Conservation (phyloP, 352 stramenopile genomes). For the Pythium scleroteichum region DNA sequence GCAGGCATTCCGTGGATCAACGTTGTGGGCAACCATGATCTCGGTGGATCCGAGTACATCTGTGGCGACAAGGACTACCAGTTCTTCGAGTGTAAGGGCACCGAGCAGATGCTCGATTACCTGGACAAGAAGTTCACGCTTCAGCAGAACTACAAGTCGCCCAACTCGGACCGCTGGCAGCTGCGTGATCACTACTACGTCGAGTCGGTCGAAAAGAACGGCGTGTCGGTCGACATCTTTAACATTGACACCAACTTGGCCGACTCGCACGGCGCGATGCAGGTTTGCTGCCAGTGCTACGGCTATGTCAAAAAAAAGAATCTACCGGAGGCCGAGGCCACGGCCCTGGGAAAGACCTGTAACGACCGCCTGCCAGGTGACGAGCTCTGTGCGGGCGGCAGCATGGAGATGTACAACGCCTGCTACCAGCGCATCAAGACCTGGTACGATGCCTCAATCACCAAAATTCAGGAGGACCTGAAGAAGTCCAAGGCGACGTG, state of each 20-base stretch:
- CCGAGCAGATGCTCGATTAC: constrained; percentile 77
- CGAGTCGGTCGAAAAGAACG: constrained; percentile 72
- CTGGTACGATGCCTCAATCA: constrained; percentile 79
- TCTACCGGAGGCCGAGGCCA: constrained; percentile 44
- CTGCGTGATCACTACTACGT: constrained; percentile 87
- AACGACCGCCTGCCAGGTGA: constrained; percentile 66
- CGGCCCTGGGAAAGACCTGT: constrained; percentile 64
- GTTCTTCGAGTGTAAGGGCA: constrained; percentile 75
- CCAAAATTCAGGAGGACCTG: constrained; percentile 70
- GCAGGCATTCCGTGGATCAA: constrained; percentile 84
- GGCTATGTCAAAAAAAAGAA: constrained; percentile 76
- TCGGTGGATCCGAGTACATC: constrained; percentile 82
- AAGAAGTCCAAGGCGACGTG: constrained; percentile 71
- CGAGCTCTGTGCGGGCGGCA: constrained; percentile 70
- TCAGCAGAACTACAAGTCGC: constrained; percentile 80
- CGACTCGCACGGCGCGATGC: constrained; percentile 80
- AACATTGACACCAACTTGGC: constrained; percentile 88
- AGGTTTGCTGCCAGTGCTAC: constrained; percentile 90
- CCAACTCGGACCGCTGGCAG: constrained; percentile 77
- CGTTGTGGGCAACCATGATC: constrained; percentile 87
- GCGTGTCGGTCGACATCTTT: constrained; percentile 87
- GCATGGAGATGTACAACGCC: constrained; percentile 70
- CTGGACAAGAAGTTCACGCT: constrained; percentile 82
- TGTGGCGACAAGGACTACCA: constrained; percentile 88
- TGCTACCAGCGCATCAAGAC: constrained; percentile 72